Conservation (phyloP, 106 monocot species). For the Phalaenopsis equestris region DNA sequence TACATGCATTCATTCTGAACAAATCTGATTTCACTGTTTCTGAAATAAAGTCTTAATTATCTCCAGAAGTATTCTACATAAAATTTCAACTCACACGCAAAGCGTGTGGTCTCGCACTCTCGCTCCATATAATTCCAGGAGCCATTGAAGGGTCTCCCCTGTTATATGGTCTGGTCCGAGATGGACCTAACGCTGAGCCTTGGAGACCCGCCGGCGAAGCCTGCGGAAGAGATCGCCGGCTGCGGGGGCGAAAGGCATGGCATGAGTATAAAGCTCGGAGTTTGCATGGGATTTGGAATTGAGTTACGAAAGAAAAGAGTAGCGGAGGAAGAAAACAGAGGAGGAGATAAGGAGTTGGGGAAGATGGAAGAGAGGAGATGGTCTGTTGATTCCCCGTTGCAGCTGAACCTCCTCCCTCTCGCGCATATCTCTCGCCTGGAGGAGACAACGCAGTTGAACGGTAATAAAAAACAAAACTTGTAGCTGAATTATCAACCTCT, state of each 20-base stretch:
- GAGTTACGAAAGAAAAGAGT: background rate
- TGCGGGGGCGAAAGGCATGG: background rate
- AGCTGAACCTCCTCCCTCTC: conserved; percentile 12
- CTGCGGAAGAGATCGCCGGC: background rate
- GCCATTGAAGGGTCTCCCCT: too few species aligned
- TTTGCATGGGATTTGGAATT: conserved; percentile 11
- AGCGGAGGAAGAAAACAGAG: background rate
- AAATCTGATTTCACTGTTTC: too few species aligned
- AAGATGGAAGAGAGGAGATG: background rate
- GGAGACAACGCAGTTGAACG: background rate
- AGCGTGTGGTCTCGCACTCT: too few species aligned
- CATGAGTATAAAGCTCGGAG: background rate
- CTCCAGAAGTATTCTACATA: too few species aligned
- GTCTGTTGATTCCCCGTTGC: background rate
- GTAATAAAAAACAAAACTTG: background rate
- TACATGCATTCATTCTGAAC: too few species aligned
- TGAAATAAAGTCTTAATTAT: too few species aligned
- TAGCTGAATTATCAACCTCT: background rate
- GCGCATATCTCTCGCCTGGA: background rate
- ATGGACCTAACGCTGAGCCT: conserved; percentile 17
- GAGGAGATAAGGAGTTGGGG: background rate
- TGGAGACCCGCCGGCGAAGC: conserved; percentile 4
- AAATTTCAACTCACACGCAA: too few species aligned
- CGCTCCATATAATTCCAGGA: too few species aligned
- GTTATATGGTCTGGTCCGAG: background rate